Base-by-base conservation (phyloP, 805 yeast species). In the Kregervanrija pseudodelftensis region DNA sequence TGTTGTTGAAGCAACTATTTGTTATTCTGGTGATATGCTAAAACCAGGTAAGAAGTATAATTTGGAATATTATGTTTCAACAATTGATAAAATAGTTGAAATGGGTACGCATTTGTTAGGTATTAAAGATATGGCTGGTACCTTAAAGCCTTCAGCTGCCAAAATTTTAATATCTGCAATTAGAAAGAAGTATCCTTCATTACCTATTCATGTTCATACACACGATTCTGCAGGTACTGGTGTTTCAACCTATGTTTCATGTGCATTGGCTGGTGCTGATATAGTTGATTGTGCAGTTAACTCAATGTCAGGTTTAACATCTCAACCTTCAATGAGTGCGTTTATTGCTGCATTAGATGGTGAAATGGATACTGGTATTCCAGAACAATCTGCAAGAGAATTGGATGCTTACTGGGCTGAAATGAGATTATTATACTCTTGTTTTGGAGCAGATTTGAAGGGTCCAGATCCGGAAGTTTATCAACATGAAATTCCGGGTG, bases 151-250 rank as follows among this genome's bases (percentile, higher is more conserved):
- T 49, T 72, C 79, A 49, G 99, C 99, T 49, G 99, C 99, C 38
- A 79, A 74, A 40, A 55, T 82, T 44, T 79, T 93, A 63, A 77
- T 93, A 56, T 79, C 90, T 49, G 71, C 86, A 30, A 79, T 93
- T 57, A 81, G 99, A 70, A 79, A 76, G 49, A 82, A 77, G 67
- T 87, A 85, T 69, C 99, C 99, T 47, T 80, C 87, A 60, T 74
- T 93, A 63, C 97, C 98, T 56, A 93, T 93, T 63, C 99, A 93
- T 65, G 97, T 93, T 38, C 99, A 93, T 70, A 90, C 98, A 33
- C 99, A 93, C 69, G 99, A 93, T 70, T 90, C 98, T 51, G 99
- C 99, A 33, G 99, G 99, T 72, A 93, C 99, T 45, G 99, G 95
- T 69, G 96, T 93, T 53, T 91, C 97, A 38, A 84, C 96, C 32